Evolutionary conservation across 768 basidiomycete genomes (phyloP).

Genomic region (Lactarius evosmus): DNA sequence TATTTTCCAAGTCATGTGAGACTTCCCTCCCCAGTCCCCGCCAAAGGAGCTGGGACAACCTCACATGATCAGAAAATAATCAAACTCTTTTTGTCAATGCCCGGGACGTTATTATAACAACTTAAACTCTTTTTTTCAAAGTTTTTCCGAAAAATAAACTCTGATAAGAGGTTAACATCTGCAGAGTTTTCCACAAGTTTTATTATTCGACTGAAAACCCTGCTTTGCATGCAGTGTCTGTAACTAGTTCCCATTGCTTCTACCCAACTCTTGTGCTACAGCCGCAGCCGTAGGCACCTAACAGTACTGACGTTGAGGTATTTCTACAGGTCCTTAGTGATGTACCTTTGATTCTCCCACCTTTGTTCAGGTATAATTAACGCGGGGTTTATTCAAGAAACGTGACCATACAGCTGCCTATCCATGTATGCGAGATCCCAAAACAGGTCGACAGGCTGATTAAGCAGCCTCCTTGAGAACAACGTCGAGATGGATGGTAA

Average conservation of each 20-base stretch:
- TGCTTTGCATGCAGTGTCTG: too few relatives aligned
- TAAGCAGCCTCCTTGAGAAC: neutral
- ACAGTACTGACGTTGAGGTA: neutral
- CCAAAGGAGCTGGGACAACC: too few relatives aligned
- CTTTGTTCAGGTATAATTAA: neutral
- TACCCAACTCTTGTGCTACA: neutral
- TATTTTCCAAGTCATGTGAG: too few relatives aligned
- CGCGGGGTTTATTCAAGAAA: neutral
- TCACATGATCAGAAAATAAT: too few relatives aligned
- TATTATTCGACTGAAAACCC: too few relatives aligned
- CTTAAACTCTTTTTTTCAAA: too few relatives aligned
- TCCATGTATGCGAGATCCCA: neutral
- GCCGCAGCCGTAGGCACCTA: neutral
- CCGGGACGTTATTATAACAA: too few relatives aligned
- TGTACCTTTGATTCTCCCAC: neutral
- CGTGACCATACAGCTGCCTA: neutral
- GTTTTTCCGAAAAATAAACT: too few relatives aligned
- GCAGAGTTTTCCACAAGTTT: too few relatives aligned
- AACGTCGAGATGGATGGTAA: neutral
- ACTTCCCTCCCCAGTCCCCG: too few relatives aligned
- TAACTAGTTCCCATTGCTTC: neutral
- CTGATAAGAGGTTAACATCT: too few relatives aligned
- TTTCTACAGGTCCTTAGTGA: neutral
- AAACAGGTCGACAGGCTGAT: neutral
- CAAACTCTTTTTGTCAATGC: too few relatives aligned